phyloP scores from a whole-genome alignment of 345 rosid genomes.

The Eucalyptus sp. region DNA sequence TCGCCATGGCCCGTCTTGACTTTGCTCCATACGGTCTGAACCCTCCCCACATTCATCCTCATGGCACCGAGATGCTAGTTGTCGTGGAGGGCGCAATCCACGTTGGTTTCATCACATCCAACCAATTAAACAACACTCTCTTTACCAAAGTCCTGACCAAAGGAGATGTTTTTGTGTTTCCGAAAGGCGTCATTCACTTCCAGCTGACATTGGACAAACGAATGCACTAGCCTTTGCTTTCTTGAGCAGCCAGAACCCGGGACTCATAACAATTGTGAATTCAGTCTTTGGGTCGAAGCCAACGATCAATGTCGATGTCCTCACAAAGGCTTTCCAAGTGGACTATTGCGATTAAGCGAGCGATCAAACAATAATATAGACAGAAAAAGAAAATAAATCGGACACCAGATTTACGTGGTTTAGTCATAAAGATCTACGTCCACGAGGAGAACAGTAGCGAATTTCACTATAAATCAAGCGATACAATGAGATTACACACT shows the following conservation, averaged over 20 bases:
- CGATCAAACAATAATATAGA: too few relatives aligned
- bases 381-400: too few relatives aligned
- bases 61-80: not conserved
- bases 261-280: not conserved
- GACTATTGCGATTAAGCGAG: not conserved
- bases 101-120: not conserved
- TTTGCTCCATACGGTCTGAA: not conserved
- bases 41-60: not conserved
- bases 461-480: too few relatives aligned
- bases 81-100: not conserved
- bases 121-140: not conserved
- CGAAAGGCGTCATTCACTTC: not conserved
- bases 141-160: not conserved
- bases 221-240: not conserved
- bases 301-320: not conserved
- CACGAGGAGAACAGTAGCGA: too few relatives aligned
- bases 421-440: too few relatives aligned
- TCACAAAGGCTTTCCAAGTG: not conserved
- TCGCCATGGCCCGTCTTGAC: not conserved
- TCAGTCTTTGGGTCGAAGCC: not conserved
- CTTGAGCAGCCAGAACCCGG: not conserved
- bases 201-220: not conserved
- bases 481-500: too few relatives aligned
- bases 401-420: too few relatives aligned
- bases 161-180: not conserved